Percentiles rank a stretch among this genome's conserved stretches.
phyloP scores from a whole-genome alignment of 495 filamentous ascomycete species.

The Penicillium ucsense region DNA sequence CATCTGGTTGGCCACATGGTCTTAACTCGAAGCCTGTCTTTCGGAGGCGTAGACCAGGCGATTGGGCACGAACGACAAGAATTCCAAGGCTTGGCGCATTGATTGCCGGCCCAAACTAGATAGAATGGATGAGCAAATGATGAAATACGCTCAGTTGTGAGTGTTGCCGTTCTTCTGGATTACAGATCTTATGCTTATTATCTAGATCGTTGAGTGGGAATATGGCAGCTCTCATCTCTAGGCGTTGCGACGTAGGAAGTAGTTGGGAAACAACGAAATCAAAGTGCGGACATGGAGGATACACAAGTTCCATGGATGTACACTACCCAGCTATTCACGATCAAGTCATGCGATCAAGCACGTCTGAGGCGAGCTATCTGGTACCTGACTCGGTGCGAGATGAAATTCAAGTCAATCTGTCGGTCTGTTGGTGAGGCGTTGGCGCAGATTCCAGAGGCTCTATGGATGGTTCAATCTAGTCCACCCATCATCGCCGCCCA shows the following conservation, averaged over 20 bases:
- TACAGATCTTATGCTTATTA: background rate
- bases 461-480: background rate
- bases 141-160: background rate
- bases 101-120: background rate
- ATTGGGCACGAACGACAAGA: conserved; percentile 17
- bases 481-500: conserved; percentile 26
- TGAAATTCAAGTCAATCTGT: background rate
- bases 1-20: no score
- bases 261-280: no score
- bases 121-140: background rate
- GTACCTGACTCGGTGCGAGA: background rate
- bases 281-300: no score
- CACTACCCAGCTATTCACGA: no score
- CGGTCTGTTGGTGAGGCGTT: conserved; percentile 11
- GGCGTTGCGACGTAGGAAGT: no score
- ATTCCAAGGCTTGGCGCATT: background rate
- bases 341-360: background rate
- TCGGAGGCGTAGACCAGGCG: conserved; percentile 13
- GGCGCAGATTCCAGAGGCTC: conserved; percentile 13
- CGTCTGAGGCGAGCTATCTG: background rate
- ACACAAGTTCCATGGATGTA: no score
- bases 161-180: no score
- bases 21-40: conserved; percentile 5
- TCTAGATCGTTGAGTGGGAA: background rate
- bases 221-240: background rate